Conservation (phyloP, 2,329 filamentous ascomycete genomes). For the Aaosphaeria arxii region DNA sequence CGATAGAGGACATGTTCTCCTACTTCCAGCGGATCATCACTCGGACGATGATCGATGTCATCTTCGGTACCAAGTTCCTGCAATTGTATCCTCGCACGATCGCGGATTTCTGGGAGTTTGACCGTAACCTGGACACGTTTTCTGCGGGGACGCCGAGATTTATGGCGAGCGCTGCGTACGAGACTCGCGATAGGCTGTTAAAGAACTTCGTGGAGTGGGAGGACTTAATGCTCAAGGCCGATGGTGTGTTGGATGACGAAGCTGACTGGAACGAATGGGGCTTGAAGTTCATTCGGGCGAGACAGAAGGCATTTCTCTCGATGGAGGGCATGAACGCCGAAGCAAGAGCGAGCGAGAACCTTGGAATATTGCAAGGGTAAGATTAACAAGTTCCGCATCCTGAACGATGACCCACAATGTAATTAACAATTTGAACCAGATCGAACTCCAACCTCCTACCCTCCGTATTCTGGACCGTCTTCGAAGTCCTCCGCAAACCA, state of each 20-base stretch:
- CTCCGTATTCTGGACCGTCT: constrained; percentile 20
- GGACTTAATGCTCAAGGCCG: constrained; percentile 6
- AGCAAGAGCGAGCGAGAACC: constrained; percentile 15
- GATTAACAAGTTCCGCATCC: neutral
- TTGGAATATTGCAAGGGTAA: constrained; percentile 25
- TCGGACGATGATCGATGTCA: constrained; percentile 17
- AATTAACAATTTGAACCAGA: constrained; percentile 9
- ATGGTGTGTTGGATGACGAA: constrained; percentile 9
- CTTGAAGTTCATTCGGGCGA: constrained; percentile 18
- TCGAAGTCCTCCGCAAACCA: constrained; percentile 21
- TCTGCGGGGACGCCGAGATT: constrained; percentile 15
- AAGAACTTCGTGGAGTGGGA: constrained; percentile 22
- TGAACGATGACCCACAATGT: neutral
- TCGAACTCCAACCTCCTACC: constrained; percentile 13
- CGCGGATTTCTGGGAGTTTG: constrained; percentile 25
- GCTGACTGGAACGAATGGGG: constrained; percentile 18
- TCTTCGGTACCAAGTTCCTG: constrained; percentile 23
- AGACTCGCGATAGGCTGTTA: constrained; percentile 16
- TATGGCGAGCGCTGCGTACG: constrained; percentile 10
- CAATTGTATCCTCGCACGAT: constrained; percentile 21
- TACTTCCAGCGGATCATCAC: constrained; percentile 26
- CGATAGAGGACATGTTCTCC: constrained; percentile 28
- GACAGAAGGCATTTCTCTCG: constrained; percentile 10
- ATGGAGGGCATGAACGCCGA: constrained; percentile 6
- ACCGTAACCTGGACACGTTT: constrained; percentile 15